These are phyloP conservation scores for Naegleria fowleri DNA, from an alignment of 208 protist genomes.

Conservation along the genomic window DNA sequence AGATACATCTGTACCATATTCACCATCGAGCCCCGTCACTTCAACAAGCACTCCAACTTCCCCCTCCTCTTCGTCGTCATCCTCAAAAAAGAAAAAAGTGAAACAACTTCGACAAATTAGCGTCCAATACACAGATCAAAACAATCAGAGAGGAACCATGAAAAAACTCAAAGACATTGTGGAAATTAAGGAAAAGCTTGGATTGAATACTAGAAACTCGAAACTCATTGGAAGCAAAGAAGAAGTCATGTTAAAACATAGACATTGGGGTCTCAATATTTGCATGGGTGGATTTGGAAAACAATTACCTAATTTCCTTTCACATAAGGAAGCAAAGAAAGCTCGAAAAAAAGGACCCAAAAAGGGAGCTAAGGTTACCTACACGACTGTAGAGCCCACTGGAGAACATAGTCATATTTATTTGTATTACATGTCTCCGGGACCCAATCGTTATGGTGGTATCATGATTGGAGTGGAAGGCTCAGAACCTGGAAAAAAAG, in stretches of 20 bases:
- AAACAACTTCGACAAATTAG: background rate
- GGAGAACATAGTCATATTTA: background rate
- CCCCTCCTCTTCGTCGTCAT: too few species aligned
- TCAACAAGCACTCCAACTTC: too few species aligned
- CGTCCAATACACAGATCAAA: background rate
- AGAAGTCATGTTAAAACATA: background rate
- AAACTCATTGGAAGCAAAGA: background rate
- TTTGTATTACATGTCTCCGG: background rate
- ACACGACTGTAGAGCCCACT: background rate
- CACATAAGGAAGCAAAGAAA: background rate
- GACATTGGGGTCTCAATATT: constrained; percentile 18
- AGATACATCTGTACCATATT: background rate
- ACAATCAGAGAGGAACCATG: background rate
- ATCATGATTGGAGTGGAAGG: constrained; percentile 19
- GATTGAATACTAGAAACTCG: background rate
- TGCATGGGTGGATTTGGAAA: background rate
- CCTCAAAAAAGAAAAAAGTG: background rate
- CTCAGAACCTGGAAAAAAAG: background rate
- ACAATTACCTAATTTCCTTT: background rate
- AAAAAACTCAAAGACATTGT: background rate
- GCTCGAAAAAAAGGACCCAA: background rate
- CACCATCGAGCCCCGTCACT: background rate
- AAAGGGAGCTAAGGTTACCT: background rate
- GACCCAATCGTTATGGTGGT: background rate
- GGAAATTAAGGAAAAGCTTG: constrained; percentile 7